These are phyloP conservation scores for Potentilla sterilis DNA, from an alignment of 306 rosid species.

Conservation along the genomic window DNA sequence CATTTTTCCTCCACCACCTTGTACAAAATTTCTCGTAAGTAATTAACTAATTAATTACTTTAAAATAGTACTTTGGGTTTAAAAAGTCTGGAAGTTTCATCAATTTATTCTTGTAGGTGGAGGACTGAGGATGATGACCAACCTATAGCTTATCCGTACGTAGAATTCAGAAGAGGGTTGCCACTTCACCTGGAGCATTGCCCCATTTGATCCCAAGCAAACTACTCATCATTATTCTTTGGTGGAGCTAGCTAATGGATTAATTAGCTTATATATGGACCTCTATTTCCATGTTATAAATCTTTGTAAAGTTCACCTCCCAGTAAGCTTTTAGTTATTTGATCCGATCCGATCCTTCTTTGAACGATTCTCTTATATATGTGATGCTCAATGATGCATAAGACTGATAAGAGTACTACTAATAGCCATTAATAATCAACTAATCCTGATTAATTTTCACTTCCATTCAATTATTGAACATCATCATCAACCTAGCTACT, in stretches of 20 bases:
- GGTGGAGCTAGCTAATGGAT: slow-evolving; percentile 6
- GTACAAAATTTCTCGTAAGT: slow-evolving; percentile 33
- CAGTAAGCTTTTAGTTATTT: not conserved
- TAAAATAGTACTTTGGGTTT: not conserved
- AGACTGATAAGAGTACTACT: not conserved
- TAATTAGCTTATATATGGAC: not conserved
- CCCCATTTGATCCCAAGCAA: slow-evolving; percentile 18
- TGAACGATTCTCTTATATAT: not conserved
- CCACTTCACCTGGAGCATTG: slow-evolving; percentile 25
- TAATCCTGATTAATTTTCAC: not conserved
- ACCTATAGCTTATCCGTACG: slow-evolving; percentile 37
- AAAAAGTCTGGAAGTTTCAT: not conserved
- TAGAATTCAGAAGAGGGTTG: slow-evolving; percentile 33
- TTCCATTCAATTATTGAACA: not conserved
- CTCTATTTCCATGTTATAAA: not conserved
- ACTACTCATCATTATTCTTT: not conserved
- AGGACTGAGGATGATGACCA: slow-evolving; percentile 31
- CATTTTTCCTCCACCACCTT: slow-evolving; percentile 40
- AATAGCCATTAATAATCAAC: not conserved
- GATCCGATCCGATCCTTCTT: not conserved
- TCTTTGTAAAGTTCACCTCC: not conserved
- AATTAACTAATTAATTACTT: not conserved
- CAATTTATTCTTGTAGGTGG: slow-evolving; percentile 26
- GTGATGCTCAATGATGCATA: not conserved
- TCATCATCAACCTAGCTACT: not conserved